These are phyloP conservation scores for Articulospora tetracladia DNA, from an alignment of 495 filamentous ascomycete genomes.

Conservation along the genomic window DNA sequence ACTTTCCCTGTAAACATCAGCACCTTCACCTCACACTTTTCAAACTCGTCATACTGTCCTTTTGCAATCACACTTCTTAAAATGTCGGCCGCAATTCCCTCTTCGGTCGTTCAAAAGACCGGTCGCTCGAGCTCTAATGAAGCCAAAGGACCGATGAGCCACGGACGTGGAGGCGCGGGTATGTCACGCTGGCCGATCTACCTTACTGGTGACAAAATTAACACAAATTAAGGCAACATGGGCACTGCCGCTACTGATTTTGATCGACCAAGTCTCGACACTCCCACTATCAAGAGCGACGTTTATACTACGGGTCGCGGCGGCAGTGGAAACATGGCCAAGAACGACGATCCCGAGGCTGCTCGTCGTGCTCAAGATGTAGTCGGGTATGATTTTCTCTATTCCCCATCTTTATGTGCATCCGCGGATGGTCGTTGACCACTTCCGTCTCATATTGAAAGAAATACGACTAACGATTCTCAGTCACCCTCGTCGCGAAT, in stretches of 20 bases:
- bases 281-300: conserved; percentile 76
- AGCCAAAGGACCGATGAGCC: conserved; percentile 2
- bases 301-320: conserved; percentile 77
- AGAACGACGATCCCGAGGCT: conserved; percentile 59
- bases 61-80: not conserved
- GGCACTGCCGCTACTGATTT: conserved; percentile 46
- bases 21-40: not conserved
- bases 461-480: conserved; percentile 1
- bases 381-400: conserved; percentile 40
- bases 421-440: not conserved
- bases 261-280: conserved; percentile 61
- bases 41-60: not conserved
- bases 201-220: not conserved
- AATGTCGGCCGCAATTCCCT: conserved; percentile 7
- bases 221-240: conserved; percentile 64
- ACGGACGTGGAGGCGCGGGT: conserved; percentile 20
- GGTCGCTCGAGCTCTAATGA: conserved; percentile 5
- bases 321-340: conserved; percentile 68
- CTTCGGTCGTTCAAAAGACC: not conserved
- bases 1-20: too few relatives aligned
- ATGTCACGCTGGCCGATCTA: not conserved
- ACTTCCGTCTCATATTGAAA: too few relatives aligned
- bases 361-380: conserved; percentile 83
- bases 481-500: conserved; percentile 20
- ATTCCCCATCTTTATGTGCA: not conserved